Evolutionary conservation across 441 rosid species (phyloP).

Genomic region (Euphorbia schlechtendalii): DNA sequence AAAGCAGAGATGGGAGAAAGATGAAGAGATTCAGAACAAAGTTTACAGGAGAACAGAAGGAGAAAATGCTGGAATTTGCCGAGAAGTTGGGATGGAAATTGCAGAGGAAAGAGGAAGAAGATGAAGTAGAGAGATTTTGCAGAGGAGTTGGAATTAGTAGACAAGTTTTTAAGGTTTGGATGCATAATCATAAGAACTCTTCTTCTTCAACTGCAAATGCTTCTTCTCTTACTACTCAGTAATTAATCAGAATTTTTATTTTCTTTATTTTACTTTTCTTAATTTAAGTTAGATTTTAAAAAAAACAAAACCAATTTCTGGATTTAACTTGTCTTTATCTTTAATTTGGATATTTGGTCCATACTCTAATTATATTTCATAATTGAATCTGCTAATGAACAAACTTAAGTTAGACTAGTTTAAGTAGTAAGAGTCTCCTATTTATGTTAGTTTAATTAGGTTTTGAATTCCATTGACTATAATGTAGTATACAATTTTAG

Average conservation of each 20-base stretch:
- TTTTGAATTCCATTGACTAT: too few relatives aligned
- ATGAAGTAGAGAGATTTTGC: slow-evolving; percentile 54
- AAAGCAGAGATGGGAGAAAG: too few relatives aligned
- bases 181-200: slow-evolving; percentile 68
- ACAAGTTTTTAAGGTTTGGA: slow-evolving; percentile 69
- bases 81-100: slow-evolving; percentile 74
- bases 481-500: too few relatives aligned
- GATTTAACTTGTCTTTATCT: too few relatives aligned
- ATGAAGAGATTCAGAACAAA: slow-evolving; percentile 57
- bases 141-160: slow-evolving; percentile 45
- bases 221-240: slow-evolving; percentile 35
- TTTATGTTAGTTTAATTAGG: too few relatives aligned
- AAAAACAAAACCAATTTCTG: too few relatives aligned
- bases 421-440: too few relatives aligned
- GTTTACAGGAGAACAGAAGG: slow-evolving; percentile 73
- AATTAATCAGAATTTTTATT: not conserved
- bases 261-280: not conserved
- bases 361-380: too few relatives aligned
- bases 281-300: not conserved
- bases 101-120: slow-evolving; percentile 59
- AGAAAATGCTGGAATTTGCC: slow-evolving; percentile 66
- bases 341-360: too few relatives aligned
- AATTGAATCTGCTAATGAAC: too few relatives aligned
- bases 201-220: slow-evolving; percentile 38
- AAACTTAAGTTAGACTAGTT: too few relatives aligned